Evolutionary conservation across 192 early-diverging fungal species (phyloP).

Genomic region (Endogone sp.): DNA sequence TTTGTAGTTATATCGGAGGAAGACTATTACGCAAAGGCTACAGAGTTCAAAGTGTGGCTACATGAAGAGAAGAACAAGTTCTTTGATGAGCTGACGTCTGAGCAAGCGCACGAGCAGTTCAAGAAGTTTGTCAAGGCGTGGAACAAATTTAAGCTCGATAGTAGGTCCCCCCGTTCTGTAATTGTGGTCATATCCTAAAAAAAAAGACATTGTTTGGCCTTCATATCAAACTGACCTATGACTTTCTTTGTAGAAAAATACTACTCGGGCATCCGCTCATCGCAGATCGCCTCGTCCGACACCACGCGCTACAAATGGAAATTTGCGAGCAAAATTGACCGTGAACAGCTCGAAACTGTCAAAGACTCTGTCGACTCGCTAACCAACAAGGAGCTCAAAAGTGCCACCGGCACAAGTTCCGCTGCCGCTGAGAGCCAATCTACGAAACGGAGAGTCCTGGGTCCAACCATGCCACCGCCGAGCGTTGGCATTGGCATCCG

Average conservation of each 20-base stretch:
- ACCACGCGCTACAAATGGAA: conserved; percentile 76
- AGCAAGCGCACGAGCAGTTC: conserved; percentile 71
- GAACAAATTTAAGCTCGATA: conserved; percentile 70
- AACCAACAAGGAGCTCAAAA: conserved; percentile 37
- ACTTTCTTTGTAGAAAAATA: conserved; percentile 43
- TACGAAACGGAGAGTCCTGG: conserved; percentile 13
- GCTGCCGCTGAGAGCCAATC: conserved; percentile 9
- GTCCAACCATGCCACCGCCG: conserved; percentile 19
- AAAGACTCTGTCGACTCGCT: conserved; percentile 56
- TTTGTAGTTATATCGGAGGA: conserved; percentile 54
- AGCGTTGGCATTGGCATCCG: neutral
- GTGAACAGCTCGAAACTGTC: conserved; percentile 48
- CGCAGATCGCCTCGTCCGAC: conserved; percentile 55
- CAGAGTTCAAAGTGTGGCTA: conserved; percentile 83
- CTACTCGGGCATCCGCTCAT: conserved; percentile 65
- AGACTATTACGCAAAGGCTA: conserved; percentile 75
- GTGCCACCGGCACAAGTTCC: conserved; percentile 21
- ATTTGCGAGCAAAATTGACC: conserved; percentile 51
- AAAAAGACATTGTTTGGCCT: conserved; percentile 8
- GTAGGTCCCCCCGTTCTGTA: conserved; percentile 35
- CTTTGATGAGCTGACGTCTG: conserved; percentile 70
- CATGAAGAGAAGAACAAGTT: conserved; percentile 65
- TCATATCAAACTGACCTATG: neutral
- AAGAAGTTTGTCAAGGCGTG: conserved; percentile 83
- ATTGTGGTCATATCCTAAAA: conserved; percentile 6